Percentiles rank a stretch among this genome's conserved stretches.
Evolutionary conservation across 2,329 filamentous ascomycete genomes (phyloP).

Genomic region (Aspergillus sp.): DNA sequence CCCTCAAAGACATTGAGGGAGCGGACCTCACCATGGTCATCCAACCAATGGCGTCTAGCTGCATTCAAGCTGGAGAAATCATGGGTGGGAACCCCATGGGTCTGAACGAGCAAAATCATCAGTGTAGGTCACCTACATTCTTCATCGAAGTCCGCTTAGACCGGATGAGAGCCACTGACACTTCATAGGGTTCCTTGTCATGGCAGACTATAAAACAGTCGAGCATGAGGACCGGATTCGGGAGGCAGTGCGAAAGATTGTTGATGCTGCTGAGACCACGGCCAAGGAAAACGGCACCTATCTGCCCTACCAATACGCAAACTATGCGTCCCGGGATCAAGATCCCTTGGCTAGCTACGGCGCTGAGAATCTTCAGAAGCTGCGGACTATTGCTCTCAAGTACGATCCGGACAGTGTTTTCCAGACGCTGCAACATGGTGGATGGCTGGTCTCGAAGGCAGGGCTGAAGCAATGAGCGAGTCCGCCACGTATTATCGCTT

Average conservation of each 20-base stretch:
- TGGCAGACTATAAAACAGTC: conserved; percentile 12
- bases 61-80: neutral
- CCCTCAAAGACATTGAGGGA: neutral
- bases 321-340: conserved; percentile 16
- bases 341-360: conserved; percentile 3
- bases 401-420: neutral
- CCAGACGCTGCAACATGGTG: conserved; percentile 3
- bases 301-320: conserved; percentile 13
- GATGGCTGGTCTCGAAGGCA: conserved; percentile 1
- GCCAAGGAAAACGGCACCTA: conserved; percentile 9
- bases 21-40: conserved; percentile 9
- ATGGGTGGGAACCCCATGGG: conserved; percentile 13
- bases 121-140: conserved; percentile 10
- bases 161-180: too few species aligned
- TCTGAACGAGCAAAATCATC: conserved; percentile 2
- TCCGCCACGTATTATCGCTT: too few species aligned
- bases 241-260: conserved; percentile 10
- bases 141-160: too few species aligned
- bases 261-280: conserved; percentile 9
- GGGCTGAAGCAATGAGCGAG: neutral
- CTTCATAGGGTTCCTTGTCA: conserved; percentile 11
- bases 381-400: neutral
- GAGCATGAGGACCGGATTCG: conserved; percentile 9
- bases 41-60: conserved; percentile 12
- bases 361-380: neutral